phyloP scores from a whole-genome alignment of 2,329 filamentous ascomycete genomes.

The Diplocarpon mali region DNA sequence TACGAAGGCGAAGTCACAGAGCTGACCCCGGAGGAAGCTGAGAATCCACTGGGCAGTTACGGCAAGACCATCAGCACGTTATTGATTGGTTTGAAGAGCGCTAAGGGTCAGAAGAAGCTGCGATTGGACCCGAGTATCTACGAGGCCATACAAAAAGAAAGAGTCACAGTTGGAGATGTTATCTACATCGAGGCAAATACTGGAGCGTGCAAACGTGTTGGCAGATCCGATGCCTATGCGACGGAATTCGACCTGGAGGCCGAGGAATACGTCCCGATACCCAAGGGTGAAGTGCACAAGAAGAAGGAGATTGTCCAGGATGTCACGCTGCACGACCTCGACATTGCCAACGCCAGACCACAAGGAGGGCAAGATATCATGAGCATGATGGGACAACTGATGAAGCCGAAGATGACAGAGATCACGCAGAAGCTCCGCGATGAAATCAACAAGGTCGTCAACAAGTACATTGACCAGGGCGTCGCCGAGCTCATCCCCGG shows the following conservation, averaged over 20 bases:
- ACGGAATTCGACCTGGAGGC: slow-evolving; percentile 98
- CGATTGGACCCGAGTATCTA: slow-evolving; percentile 96
- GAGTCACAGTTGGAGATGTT: slow-evolving; percentile 90
- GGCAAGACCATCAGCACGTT: slow-evolving; percentile 96
- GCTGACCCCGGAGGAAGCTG: slow-evolving; percentile 92
- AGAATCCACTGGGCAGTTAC: slow-evolving; percentile 94
- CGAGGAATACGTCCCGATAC: slow-evolving; percentile 97
- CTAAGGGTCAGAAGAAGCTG: slow-evolving; percentile 95
- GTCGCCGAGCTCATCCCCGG: slow-evolving; percentile 96
- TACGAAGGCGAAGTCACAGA: slow-evolving; percentile 99
- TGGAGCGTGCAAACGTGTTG: slow-evolving; percentile 92
- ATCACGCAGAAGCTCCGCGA: slow-evolving; percentile 93
- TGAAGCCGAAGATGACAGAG: slow-evolving; percentile 99
- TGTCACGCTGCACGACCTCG: slow-evolving; percentile 91
- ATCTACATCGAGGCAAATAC: slow-evolving; percentile 99
- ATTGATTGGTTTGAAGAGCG: slow-evolving; percentile 87
- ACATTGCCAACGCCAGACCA: slow-evolving; percentile 88
- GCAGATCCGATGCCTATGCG: slow-evolving; percentile 89
- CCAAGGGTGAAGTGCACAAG: slow-evolving; percentile 98
- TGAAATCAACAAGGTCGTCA: slow-evolving; percentile 99
- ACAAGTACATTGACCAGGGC: slow-evolving; percentile 97
- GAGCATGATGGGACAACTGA: slow-evolving; percentile 99
- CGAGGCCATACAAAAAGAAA: slow-evolving; percentile 97
- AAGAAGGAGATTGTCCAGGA: slow-evolving; percentile 99
- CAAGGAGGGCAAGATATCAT: slow-evolving; percentile 98